phyloP scores from a whole-genome alignment of 1,284 basidiomycete species.

The Ceratobasidium sp. region DNA sequence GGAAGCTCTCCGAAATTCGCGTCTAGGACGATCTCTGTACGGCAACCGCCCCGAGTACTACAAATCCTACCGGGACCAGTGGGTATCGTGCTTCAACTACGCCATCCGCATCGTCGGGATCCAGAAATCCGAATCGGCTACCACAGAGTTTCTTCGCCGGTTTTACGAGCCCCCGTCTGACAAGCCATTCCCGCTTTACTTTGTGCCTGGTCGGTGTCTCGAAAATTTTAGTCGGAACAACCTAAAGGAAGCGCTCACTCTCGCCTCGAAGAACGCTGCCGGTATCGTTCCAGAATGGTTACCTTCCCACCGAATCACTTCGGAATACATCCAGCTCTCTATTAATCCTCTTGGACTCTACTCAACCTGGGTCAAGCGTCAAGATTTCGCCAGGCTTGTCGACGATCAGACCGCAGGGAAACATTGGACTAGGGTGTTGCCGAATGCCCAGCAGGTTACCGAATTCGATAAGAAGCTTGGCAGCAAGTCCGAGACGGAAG shows the following conservation, averaged over 20 bases:
- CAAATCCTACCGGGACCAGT: not conserved
- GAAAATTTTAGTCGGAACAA: not conserved
- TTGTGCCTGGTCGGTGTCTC: not conserved
- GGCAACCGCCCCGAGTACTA: not conserved
- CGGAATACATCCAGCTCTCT: not conserved
- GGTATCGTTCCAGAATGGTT: not conserved
- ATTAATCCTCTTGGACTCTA: not conserved
- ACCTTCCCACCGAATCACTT: not conserved
- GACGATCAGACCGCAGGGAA: not conserved
- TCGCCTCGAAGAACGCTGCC: not conserved
- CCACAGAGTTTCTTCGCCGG: not conserved
- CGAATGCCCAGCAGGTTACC: not conserved
- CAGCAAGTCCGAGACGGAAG: not conserved
- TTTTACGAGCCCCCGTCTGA: not conserved
- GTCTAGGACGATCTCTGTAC: not conserved
- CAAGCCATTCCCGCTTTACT: not conserved
- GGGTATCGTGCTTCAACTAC: not conserved
- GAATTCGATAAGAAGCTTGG: not conserved
- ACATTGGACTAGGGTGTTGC: not conserved
- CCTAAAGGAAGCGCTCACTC: not conserved
- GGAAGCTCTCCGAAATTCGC: not conserved
- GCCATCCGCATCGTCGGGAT: not conserved
- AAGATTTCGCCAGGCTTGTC: not conserved
- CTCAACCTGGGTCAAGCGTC: not conserved
- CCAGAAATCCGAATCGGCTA: constrained; percentile 4